phyloP scores from a whole-genome alignment of 768 basidiomycete species.

The Rhizopogon roseolus region DNA sequence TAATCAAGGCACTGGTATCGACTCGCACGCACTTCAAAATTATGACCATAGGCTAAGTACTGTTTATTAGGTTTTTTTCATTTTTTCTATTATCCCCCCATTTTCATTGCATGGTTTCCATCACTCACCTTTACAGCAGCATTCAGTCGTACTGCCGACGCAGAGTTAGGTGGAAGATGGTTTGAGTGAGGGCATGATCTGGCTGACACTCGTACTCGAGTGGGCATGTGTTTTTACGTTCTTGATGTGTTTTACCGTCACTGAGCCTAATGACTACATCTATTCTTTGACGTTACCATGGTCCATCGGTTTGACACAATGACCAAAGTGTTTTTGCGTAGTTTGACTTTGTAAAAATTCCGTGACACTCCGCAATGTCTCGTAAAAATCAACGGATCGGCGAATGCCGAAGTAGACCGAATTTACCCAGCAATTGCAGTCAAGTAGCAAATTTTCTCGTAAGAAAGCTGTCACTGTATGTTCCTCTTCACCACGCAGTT shows the following conservation, averaged over 20 bases:
- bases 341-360: no score
- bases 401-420: no score
- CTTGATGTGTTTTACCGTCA: background rate
- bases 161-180: background rate
- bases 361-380: no score
- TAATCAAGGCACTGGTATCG: background rate
- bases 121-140: conserved; percentile 27
- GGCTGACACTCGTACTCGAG: background rate
- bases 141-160: conserved; percentile 1
- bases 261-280: background rate
- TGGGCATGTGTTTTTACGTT: conserved; percentile 8
- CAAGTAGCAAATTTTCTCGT: no score
- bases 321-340: no score
- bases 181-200: background rate
- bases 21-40: background rate
- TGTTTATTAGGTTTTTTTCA: background rate
- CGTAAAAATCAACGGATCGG: no score
- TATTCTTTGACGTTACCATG: background rate
- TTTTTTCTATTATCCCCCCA: conserved; percentile 2
- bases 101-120: conserved; percentile 8
- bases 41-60: background rate
- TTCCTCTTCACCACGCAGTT: no score
- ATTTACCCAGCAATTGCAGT: no score
- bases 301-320: no score
- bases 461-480: no score